phyloP scores from a whole-genome alignment of 2,329 filamentous ascomycete genomes.

The Moelleriella libera region DNA sequence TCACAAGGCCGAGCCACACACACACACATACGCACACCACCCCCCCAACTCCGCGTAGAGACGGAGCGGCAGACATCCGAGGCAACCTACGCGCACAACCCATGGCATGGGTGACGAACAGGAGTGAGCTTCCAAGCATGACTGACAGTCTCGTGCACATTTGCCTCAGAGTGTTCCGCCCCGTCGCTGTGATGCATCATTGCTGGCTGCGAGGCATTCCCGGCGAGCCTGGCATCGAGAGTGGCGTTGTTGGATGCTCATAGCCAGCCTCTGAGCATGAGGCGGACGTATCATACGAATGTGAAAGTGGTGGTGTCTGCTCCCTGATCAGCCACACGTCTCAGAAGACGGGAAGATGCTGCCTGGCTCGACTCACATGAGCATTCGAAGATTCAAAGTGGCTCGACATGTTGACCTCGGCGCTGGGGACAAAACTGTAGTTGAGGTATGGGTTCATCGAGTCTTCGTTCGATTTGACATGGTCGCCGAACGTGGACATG shows the following conservation, averaged over 20 bases:
- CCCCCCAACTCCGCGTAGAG: background rate
- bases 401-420: slow-evolving; percentile 47
- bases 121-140: too few relatives aligned
- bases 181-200: background rate
- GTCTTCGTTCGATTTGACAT: slow-evolving; percentile 36
- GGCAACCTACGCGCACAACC: too few relatives aligned
- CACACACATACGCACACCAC: background rate
- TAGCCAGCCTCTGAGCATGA: slow-evolving; percentile 47
- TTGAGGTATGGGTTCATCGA: slow-evolving; percentile 52
- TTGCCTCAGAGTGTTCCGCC: too few relatives aligned
- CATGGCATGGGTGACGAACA: too few relatives aligned
- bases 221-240: slow-evolving; percentile 60
- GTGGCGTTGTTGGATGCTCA: slow-evolving; percentile 54
- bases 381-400: slow-evolving; percentile 55
- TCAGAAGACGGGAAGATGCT: slow-evolving; percentile 23
- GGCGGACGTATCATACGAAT: slow-evolving; percentile 56
- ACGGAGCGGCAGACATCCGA: too few relatives aligned
- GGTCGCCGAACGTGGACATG: slow-evolving; percentile 49
- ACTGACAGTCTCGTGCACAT: too few relatives aligned
- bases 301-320: slow-evolving; percentile 66
- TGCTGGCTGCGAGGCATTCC: slow-evolving; percentile 24
- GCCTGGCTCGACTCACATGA: slow-evolving; percentile 53
- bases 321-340: slow-evolving; percentile 31
- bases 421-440: slow-evolving; percentile 50
- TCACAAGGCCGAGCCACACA: background rate